Base-by-base conservation (phyloP, 179 eudicot genomes). In the Actinidia arguta region DNA sequence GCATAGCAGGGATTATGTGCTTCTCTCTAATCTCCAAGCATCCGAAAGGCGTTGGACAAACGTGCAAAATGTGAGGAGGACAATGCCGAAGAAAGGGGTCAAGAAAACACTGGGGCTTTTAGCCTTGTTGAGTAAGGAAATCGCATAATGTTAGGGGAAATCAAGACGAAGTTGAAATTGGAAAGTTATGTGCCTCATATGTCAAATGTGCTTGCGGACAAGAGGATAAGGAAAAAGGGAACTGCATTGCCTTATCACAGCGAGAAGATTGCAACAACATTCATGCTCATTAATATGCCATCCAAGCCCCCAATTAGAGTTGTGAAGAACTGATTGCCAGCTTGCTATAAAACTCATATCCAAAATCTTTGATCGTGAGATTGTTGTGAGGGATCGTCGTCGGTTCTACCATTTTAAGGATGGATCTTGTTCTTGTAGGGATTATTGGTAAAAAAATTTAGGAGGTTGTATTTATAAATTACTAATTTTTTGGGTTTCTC, bases 251-350 rank as follows among this genome's bases (percentile, higher is more conserved):
- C 87, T 47, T 91, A 91, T 87, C 99, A 95, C 52, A 93, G 97
- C 78, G 97, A 94, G 88, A 95, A 94, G 90, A 91, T 94, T 82
- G 99, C 99, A 62, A 87, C 94, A 42, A 95, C 98, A 3, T 95
- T 94, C 72, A 87, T 89, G 93, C 88, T 95, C 31, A 88, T 93
- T 22, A 93, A 87, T 82, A 92, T 97, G n/a, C 87, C 92, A 7
- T 83, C 92, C n/a, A 75, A 85, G 80, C 85, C 89, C 11, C 92
- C 92, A 1, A 93, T 95, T 39, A 90, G 90, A 51, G 89, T 95
- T 47, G 90, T 95, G 48, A 94, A 94, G 92, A 95, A 95, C 87
- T 1, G 98, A 95, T 89, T 95, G 99, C 75, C 99, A 95, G 82
- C 48, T 89, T 61, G 95, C 94, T 16, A 93, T 93, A 27, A 95